A percentile compares a stretch with the other conserved stretches of the same genome.
Conservation (phyloP, 140 eudicot genomes). For the Anethum foeniculum region DNA sequence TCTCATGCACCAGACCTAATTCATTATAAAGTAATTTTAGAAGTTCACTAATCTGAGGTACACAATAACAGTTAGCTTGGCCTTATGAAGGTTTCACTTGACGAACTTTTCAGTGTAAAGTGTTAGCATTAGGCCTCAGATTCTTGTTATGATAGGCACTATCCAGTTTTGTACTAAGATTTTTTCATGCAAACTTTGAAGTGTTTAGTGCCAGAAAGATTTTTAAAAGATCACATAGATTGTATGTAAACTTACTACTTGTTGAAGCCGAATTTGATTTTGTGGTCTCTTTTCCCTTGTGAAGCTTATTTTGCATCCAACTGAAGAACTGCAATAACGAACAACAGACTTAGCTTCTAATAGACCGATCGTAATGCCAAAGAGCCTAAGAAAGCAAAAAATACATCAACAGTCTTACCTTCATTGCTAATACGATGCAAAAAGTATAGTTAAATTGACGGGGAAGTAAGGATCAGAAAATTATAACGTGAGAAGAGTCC, state of each 20-base stretch:
- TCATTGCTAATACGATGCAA: neutral
- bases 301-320: constrained; percentile 79
- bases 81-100: neutral
- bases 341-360: neutral
- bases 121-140: neutral
- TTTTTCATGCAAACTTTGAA: neutral
- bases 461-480: neutral
- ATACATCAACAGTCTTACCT: neutral
- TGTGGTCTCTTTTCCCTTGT: constrained; percentile 42
- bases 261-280: constrained; percentile 28
- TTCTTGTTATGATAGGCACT: neutral
- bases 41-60: neutral
- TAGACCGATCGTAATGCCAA: neutral
- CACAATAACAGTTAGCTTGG: neutral
- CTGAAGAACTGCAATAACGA: constrained; percentile 59
- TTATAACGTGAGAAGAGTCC: neutral
- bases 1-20: neutral
- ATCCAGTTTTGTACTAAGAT: neutral
- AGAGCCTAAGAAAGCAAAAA: neutral
- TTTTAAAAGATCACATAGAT: too few relatives aligned
- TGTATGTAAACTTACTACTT: constrained; percentile 29
- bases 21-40: neutral
- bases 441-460: neutral
- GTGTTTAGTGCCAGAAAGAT: neutral
- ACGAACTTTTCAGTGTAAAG: neutral